These are phyloP conservation scores for Teunomyces barrocoloradensis DNA, from an alignment of 805 yeast species.

Conservation along the genomic window DNA sequence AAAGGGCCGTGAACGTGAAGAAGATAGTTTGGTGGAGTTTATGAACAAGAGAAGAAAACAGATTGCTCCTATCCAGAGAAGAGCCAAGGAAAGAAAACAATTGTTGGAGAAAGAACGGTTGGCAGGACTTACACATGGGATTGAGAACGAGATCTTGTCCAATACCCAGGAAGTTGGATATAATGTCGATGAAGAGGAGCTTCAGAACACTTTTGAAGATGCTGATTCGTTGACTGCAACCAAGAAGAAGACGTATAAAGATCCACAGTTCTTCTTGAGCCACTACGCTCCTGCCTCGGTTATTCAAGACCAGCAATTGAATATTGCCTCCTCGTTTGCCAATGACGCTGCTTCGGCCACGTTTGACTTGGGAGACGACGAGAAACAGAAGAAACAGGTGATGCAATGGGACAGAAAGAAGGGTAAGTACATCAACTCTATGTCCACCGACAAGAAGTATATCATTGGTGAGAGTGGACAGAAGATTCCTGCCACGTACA, in stretches of 20 bases:
- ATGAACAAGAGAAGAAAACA: conserved; percentile 87
- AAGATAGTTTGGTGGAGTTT: conserved; percentile 69
- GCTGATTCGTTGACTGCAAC: conserved; percentile 41
- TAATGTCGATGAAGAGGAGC: conserved; percentile 43
- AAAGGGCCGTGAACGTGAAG: conserved; percentile 44
- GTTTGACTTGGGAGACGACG: conserved; percentile 78
- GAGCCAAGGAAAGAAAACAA: conserved; percentile 68
- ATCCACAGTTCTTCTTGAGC: conserved; percentile 76
- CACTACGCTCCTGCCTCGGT: conserved; percentile 84
- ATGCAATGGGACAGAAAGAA: conserved; percentile 93
- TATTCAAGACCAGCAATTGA: conserved; percentile 77
- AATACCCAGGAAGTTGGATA: conserved; percentile 49
- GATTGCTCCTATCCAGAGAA: conserved; percentile 81
- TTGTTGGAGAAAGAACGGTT: conserved; percentile 68
- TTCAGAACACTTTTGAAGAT: conserved; percentile 50
- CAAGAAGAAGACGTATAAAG: conserved; percentile 57
- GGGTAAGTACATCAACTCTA: conserved; percentile 81
- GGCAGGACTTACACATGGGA: conserved; percentile 69
- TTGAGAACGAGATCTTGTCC: conserved; percentile 71
- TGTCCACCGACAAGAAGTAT: conserved; percentile 77
- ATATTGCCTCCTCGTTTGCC: conserved; percentile 59
- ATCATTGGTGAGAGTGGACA: conserved; percentile 95
- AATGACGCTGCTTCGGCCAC: conserved; percentile 83
- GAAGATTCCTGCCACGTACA: conserved; percentile 83
- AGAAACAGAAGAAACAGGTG: conserved; percentile 66